Evolutionary conservation across 2,329 filamentous ascomycete species (phyloP).

Genomic region (Passalora sequoiae): DNA sequence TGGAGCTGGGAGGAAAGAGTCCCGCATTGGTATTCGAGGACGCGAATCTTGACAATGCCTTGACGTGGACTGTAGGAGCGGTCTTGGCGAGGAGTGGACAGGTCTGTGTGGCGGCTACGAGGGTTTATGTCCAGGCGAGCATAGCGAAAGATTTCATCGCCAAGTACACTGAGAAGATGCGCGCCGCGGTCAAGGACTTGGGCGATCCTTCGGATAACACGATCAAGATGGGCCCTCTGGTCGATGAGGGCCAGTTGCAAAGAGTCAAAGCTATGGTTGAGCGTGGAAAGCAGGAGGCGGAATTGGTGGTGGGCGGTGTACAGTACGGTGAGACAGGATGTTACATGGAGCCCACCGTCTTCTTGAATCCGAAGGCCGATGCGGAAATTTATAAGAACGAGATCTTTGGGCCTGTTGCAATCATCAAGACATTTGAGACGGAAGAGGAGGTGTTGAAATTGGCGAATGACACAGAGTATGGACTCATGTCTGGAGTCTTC

Average conservation of each 20-base stretch:
- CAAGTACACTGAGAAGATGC: conserved; percentile 42
- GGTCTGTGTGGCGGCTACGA: conserved; percentile 49
- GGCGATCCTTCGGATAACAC: conserved; percentile 42
- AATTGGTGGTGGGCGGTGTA: conserved; percentile 19
- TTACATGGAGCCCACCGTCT: conserved; percentile 45
- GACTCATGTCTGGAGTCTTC: conserved; percentile 35
- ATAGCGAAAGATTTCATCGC: conserved; percentile 43
- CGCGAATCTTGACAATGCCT: conserved; percentile 45
- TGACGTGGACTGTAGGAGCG: conserved; percentile 36
- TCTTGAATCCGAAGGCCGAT: conserved; percentile 37
- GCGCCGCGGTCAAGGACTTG: conserved; percentile 31
- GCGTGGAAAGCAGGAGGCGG: conserved; percentile 13
- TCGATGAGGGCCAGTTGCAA: conserved; percentile 54
- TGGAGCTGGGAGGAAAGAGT: conserved; percentile 60
- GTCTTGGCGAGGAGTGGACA: conserved; percentile 51
- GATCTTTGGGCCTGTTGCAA: conserved; percentile 37
- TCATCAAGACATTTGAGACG: conserved; percentile 35
- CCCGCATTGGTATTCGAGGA: conserved; percentile 54
- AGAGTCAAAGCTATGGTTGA: conserved; percentile 36
- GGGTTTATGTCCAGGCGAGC: conserved; percentile 52
- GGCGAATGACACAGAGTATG: conserved; percentile 38
- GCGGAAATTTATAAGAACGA: conserved; percentile 35
- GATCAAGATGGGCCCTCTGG: conserved; percentile 49
- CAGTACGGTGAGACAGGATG: conserved; percentile 29
- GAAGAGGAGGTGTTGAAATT: conserved; percentile 35